These are phyloP conservation scores for Spatholobus suberectus DNA, from an alignment of 306 rosid species.

Conservation along the genomic window DNA sequence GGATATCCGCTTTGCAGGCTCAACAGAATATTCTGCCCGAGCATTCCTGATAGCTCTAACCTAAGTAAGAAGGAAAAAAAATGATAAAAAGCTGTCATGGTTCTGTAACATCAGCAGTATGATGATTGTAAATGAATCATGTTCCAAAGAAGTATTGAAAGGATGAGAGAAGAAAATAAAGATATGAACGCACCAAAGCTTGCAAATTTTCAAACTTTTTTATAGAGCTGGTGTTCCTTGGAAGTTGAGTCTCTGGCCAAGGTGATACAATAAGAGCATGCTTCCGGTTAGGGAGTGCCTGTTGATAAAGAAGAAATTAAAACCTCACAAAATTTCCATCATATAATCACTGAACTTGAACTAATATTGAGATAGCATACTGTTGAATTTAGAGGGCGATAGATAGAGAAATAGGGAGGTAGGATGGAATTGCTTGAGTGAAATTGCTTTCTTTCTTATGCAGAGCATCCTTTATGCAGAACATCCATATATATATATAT, in stretches of 20 bases:
- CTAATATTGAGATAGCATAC: background rate
- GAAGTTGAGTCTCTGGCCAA: constrained; percentile 88
- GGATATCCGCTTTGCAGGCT: constrained; percentile 90
- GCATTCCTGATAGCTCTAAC: constrained; percentile 88
- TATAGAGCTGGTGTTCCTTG: constrained; percentile 64
- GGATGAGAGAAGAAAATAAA: constrained; percentile 25
- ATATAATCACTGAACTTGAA: constrained; percentile 10
- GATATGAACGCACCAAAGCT: constrained; percentile 70
- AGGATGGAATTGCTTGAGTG: background rate
- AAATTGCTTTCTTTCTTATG: background rate
- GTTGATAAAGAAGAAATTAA: constrained; percentile 29
- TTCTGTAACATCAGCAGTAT: background rate
- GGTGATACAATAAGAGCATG: constrained; percentile 83
- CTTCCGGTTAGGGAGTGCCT: constrained; percentile 89
- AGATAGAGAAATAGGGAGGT: background rate
- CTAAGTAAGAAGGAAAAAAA: constrained; percentile 42
- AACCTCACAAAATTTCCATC: background rate
- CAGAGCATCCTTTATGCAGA: background rate
- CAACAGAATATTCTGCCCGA: constrained; percentile 97
- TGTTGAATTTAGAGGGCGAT: background rate
- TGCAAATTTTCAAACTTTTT: constrained; percentile 88
- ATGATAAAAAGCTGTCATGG: background rate
- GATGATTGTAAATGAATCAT: constrained; percentile 8
- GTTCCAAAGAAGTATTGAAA: constrained; percentile 8
- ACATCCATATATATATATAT: no score